Base-by-base conservation (phyloP, 805 yeast genomes). In the Nakazawaea anatomiae region DNA sequence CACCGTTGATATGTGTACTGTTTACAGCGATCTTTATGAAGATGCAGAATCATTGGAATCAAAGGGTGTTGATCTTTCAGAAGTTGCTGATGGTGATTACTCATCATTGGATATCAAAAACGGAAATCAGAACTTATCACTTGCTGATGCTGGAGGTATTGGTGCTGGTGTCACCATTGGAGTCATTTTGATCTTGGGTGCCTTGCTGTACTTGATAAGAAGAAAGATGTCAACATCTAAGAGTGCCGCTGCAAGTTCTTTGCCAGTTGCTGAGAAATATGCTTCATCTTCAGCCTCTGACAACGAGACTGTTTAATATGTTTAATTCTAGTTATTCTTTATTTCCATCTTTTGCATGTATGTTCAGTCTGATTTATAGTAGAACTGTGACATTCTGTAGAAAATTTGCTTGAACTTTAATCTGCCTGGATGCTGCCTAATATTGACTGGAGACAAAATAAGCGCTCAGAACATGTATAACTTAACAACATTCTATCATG, bases 71-170 rank as follows among this genome's bases (percentile, higher is more conserved):
- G 50, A 62, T 36, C 54, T 70, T n/a, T 51, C 60, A 6, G 59
- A 54, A 35, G 32, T 68, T 32, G 60, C 59, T 6, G 53, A 52
- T 39, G 69, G 72, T 42, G 59, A 63, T 52, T 60, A 57, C 57
- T 54, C 60, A 7, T 52, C 62, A 7, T 56, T 62, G 34, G 53
- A 57, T 45, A 44, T 60, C 46, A 45, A 45, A 18, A 18, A 18
- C 25, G 25, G 25, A 6, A 53, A 60, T 18, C 2, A 18, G 42
- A 55, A 60, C 9, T 58, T 72, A 46, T 45, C 67, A 6, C 60
- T 66, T 18, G 77, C 77, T 9, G 76, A 53, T 39, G 79, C 79
- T 30, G 79, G 79, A 51, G 79, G 79, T 50, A 73, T 75, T 55
- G 80, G 80, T 53, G 79, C 77, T 32, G 78, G 78, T 55, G 69